A percentile compares a stretch with the other conserved stretches of the same genome.
phyloP scores from a whole-genome alignment of 2,329 filamentous ascomycete species.

The Zelopaecilomyces penicillatus region DNA sequence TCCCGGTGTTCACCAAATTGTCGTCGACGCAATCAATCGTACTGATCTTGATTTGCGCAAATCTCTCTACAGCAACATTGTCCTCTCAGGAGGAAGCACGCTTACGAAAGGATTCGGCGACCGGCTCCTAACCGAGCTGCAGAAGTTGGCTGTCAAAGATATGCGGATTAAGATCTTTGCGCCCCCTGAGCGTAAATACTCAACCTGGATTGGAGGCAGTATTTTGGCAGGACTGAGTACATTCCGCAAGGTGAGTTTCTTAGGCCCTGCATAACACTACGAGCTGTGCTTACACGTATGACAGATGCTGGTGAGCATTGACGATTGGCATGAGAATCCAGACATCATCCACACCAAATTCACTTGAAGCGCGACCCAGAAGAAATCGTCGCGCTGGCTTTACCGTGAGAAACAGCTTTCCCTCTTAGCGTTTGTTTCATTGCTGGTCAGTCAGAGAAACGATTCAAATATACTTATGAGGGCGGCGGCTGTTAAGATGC shows the following conservation, averaged over 20 bases:
- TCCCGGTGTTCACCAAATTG: conserved; percentile 93
- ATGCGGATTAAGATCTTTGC: conserved; percentile 99
- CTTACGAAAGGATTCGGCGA: conserved; percentile 96
- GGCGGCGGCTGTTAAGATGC: no score
- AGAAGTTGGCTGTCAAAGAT: conserved; percentile 90
- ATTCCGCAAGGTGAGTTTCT: conserved; percentile 79
- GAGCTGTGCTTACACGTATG: not conserved
- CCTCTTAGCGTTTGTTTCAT: not conserved
- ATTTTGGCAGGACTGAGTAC: conserved; percentile 95
- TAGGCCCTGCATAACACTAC: not conserved
- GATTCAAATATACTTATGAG: no score
- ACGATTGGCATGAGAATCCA: conserved; percentile 99
- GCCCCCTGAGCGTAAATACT: conserved; percentile 95
- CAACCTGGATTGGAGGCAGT: conserved; percentile 97
- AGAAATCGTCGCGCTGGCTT: not conserved
- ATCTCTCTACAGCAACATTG: conserved; percentile 90
- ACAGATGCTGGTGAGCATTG: conserved; percentile 99
- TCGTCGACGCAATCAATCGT: conserved; percentile 89
- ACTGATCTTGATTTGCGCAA: conserved; percentile 96
- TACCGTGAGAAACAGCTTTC: no score
- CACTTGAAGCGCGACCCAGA: conserved; percentile 44
- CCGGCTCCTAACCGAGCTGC: conserved; percentile 82
- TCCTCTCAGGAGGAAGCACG: conserved; percentile 91
- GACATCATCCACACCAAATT: conserved; percentile 99
- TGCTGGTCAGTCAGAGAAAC: not conserved